A percentile compares a stretch with the other conserved stretches of the same genome.
These are phyloP conservation scores for Flaveria brownii DNA, from an alignment of 129 eudicot species.

Conservation along the genomic window DNA sequence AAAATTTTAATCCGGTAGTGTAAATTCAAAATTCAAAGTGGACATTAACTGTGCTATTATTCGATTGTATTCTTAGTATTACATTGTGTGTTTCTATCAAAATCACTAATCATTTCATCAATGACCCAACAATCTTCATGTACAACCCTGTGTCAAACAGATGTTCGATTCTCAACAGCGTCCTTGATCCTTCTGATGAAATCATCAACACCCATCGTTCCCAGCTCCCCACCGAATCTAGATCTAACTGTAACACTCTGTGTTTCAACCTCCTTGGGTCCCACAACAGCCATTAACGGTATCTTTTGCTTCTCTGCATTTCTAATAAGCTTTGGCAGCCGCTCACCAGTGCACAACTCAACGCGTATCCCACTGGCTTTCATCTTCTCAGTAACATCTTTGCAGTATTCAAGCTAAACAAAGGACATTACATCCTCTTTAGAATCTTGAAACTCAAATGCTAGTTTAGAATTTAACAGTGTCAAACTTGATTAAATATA, in stretches of 20 bases:
- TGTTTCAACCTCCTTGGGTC: slow-evolving; percentile 86
- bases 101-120: slow-evolving; percentile 16
- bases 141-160: slow-evolving; percentile 38
- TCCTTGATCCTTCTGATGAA: slow-evolving; percentile 50
- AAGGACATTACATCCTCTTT: neutral
- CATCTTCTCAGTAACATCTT: slow-evolving; percentile 58
- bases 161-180: slow-evolving; percentile 65
- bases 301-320: slow-evolving; percentile 85
- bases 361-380: slow-evolving; percentile 74
- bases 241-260: slow-evolving; percentile 80
- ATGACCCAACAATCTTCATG: slow-evolving; percentile 18
- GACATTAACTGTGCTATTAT: slow-evolving; percentile 19
- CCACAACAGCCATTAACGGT: slow-evolving; percentile 96
- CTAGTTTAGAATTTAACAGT: slow-evolving; percentile 14
- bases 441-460: slow-evolving; percentile 1
- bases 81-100: slow-evolving; percentile 26
- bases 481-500: neutral
- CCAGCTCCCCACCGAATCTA: slow-evolving; percentile 89
- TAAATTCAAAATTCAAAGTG: neutral
- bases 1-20: too few relatives aligned
- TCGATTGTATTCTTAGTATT: slow-evolving; percentile 12
- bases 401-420: slow-evolving; percentile 73
- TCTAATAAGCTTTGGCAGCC: slow-evolving; percentile 74
- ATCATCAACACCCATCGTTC: slow-evolving; percentile 65
- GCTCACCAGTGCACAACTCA: slow-evolving; percentile 86